Percentiles rank a stretch among this genome's conserved stretches.
Conservation (phyloP, 2,329 filamentous ascomycete genomes). For the Calonectria crousiana region DNA sequence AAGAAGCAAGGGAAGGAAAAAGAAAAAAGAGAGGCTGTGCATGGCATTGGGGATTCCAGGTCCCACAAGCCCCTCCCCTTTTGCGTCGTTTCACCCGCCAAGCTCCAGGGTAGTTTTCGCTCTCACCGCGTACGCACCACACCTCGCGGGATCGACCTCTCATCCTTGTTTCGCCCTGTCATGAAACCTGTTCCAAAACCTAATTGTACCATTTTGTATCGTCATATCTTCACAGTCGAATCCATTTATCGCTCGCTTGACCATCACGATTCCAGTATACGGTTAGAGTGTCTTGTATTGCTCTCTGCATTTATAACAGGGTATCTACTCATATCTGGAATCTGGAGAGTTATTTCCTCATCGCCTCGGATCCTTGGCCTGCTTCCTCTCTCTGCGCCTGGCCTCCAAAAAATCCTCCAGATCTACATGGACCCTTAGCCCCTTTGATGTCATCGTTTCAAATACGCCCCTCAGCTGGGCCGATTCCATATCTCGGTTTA, state of each 20-base stretch:
- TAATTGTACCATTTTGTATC: neutral
- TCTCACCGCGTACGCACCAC: neutral
- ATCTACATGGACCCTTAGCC: constrained; percentile 63
- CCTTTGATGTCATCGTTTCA: constrained; percentile 61
- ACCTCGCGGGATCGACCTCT: neutral
- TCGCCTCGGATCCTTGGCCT: constrained; percentile 22
- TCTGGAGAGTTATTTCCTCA: neutral
- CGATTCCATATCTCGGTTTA: constrained; percentile 58
- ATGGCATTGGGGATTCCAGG: neutral
- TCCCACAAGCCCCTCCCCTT: neutral
- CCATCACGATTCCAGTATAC: neutral
- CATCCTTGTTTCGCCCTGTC: constrained; percentile 4
- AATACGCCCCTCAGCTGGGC: constrained; percentile 63
- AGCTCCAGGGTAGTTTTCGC: neutral
- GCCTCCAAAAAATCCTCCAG: constrained; percentile 60
- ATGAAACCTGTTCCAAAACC: constrained; percentile 3
- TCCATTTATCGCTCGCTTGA: neutral
- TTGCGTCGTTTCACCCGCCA: neutral
- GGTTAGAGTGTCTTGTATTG: neutral
- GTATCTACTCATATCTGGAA: neutral
- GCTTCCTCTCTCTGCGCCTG: constrained; percentile 43
- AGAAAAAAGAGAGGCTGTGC: neutral
- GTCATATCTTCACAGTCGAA: neutral
- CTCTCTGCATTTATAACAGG: neutral
- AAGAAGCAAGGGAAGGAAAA: neutral